Evolutionary conservation across 495 filamentous ascomycete species (phyloP).

Genomic region (Lasiosphaeria hispida): DNA sequence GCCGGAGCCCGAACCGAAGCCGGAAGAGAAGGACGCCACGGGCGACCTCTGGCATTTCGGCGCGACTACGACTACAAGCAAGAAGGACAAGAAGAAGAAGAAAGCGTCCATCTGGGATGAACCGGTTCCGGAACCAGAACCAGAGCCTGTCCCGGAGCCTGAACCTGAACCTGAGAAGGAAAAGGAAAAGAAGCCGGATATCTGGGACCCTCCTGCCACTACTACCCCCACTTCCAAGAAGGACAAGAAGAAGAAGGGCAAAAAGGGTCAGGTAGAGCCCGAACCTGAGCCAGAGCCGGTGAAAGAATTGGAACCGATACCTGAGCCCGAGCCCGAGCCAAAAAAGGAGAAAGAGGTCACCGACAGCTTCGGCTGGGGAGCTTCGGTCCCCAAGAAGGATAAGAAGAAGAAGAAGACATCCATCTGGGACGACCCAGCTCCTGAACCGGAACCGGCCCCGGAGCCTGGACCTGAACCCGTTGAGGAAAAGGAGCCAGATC

Average conservation of each 20-base stretch:
- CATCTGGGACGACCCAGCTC: constrained; percentile 11
- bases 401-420: constrained; percentile 34
- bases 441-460: constrained; percentile 1
- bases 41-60: constrained; percentile 1
- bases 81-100: constrained; percentile 27
- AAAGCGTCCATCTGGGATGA: constrained; percentile 21
- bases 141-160: constrained; percentile 5
- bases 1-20: constrained; percentile 7
- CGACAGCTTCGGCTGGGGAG: not conserved
- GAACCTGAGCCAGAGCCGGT: constrained; percentile 5
- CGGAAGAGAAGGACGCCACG: not conserved
- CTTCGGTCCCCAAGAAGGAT: constrained; percentile 22
- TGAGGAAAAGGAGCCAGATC: constrained; percentile 20
- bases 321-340: not conserved
- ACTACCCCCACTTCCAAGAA: not conserved
- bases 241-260: constrained; percentile 29
- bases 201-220: not conserved
- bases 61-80: not conserved
- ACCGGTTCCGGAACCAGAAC: not conserved
- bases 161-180: constrained; percentile 23
- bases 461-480: constrained; percentile 8
- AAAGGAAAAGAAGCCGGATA: constrained; percentile 10
- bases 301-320: constrained; percentile 2
- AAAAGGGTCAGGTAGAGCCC: constrained; percentile 5
- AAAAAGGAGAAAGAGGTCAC: no score